Percentiles rank a stretch among this genome's conserved stretches.
Conservation (phyloP, 164 flowering plant genomes). For the Umbilicus rupestris region DNA sequence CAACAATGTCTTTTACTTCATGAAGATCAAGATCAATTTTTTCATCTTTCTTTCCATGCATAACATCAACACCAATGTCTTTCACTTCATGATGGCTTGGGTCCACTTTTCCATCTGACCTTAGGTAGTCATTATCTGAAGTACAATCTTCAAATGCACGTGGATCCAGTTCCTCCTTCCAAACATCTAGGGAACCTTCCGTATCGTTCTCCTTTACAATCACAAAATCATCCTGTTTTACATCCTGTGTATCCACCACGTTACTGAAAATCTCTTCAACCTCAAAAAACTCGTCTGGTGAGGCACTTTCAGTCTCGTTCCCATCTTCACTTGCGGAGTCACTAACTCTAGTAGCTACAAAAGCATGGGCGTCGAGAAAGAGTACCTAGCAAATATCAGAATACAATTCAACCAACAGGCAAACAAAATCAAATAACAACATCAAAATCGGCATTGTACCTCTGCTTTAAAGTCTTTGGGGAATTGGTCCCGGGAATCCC, state of each 20-base stretch:
- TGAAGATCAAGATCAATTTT: constrained; percentile 4
- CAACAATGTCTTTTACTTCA: constrained; percentile 10
- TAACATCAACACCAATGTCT: constrained; percentile 11
- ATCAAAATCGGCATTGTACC: constrained; percentile 35
- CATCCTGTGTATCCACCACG: constrained; percentile 36
- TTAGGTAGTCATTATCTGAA: constrained; percentile 4
- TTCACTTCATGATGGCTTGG: not conserved
- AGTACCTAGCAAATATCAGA: constrained; percentile 53
- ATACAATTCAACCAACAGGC: constrained; percentile 4
- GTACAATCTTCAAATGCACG: constrained; percentile 33
- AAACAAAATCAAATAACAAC: no score
- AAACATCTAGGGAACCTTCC: constrained; percentile 20
- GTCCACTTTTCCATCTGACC: not conserved
- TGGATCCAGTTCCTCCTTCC: constrained; percentile 37
- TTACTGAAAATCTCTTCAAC: constrained; percentile 87
- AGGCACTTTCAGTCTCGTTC: constrained; percentile 43
- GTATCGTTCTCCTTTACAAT: constrained; percentile 18
- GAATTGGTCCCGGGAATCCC: constrained; percentile 71
- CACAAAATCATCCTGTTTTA: constrained; percentile 29
- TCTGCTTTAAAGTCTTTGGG: constrained; percentile 84
- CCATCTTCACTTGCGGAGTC: constrained; percentile 41
- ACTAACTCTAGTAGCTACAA: constrained; percentile 36
- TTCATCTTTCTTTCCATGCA: constrained; percentile 9
- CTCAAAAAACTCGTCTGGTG: constrained; percentile 88
- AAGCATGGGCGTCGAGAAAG: constrained; percentile 59